phyloP scores from a whole-genome alignment of 2,329 filamentous ascomycete genomes.

The Fusarium nelsonii region DNA sequence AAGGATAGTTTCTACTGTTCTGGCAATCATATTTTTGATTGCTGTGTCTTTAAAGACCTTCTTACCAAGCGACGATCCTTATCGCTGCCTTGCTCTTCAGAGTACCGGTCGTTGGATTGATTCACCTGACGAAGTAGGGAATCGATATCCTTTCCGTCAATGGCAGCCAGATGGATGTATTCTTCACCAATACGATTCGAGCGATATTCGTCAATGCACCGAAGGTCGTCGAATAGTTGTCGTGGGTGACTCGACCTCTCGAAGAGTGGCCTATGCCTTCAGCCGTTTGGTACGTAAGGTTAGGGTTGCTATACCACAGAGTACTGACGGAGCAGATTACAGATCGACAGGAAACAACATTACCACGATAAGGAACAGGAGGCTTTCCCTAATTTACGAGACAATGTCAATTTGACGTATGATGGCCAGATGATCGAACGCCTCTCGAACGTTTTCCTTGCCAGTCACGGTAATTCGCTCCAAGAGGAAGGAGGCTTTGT shows the following conservation, averaged over 20 bases:
- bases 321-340: not conserved
- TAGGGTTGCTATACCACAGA: accelerated
- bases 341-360: not conserved
- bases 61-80: not conserved
- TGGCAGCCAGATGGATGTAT: constrained; percentile 72
- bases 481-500: not conserved
- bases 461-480: not conserved
- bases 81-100: not conserved
- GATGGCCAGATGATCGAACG: not conserved
- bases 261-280: constrained; percentile 68
- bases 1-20: not conserved
- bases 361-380: not conserved
- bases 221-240: constrained; percentile 65
- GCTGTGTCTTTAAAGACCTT: not conserved
- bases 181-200: constrained; percentile 65
- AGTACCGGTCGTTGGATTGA: constrained; percentile 21
- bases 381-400: not conserved
- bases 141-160: constrained; percentile 53
- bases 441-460: not conserved
- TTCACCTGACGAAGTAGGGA: constrained; percentile 47
- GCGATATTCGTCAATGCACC: constrained; percentile 66
- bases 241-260: constrained; percentile 68
- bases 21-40: not conserved
- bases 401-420: not conserved
- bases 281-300: constrained; percentile 34